These are phyloP conservation scores for Coprinellus micaceus DNA, from an alignment of 768 basidiomycete genomes.

Conservation along the genomic window DNA sequence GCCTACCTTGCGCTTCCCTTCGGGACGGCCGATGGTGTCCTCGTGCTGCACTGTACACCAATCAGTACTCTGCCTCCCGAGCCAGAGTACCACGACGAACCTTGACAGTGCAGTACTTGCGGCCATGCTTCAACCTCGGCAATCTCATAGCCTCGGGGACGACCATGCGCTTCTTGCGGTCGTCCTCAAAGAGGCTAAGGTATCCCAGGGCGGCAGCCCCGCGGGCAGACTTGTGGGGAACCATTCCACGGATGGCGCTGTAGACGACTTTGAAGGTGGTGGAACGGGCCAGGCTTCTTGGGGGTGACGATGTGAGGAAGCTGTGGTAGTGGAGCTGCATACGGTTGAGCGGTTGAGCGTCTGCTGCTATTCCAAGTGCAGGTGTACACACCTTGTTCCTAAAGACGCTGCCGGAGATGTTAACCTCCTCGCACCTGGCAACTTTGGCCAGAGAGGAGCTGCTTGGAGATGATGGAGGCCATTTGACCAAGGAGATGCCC, in stretches of 20 bases:
- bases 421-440: conserved; percentile 99
- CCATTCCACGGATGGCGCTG: conserved; percentile 98
- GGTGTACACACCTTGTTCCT: conserved; percentile 88
- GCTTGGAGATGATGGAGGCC: conserved; percentile 97
- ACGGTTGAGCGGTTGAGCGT: conserved; percentile 3
- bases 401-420: conserved; percentile 99
- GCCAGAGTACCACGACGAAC: conserved; percentile 38
- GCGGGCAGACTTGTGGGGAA: conserved; percentile 95
- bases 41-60: conserved; percentile 82
- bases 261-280: conserved; percentile 97
- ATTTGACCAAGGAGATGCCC: conserved; percentile 99
- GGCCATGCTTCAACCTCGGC: conserved; percentile 95
- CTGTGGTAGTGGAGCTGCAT: conserved; percentile 94
- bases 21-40: conserved; percentile 97
- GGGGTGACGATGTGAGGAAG: conserved; percentile 99
- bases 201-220: conserved; percentile 95
- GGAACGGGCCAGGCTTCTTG: conserved; percentile 99
- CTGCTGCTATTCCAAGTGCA: conserved; percentile 3
- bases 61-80: conserved; percentile 8
- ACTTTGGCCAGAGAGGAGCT: conserved; percentile 98
- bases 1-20: conserved; percentile 99
- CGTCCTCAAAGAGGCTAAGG: conserved; percentile 97
- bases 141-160: conserved; percentile 96
- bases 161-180: conserved; percentile 99
- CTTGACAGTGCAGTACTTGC: conserved; percentile 99